Percentiles rank a stretch among this genome's conserved stretches.
Evolutionary conservation across 805 yeast species (phyloP).

Genomic region (Peterozyma xylosa): DNA sequence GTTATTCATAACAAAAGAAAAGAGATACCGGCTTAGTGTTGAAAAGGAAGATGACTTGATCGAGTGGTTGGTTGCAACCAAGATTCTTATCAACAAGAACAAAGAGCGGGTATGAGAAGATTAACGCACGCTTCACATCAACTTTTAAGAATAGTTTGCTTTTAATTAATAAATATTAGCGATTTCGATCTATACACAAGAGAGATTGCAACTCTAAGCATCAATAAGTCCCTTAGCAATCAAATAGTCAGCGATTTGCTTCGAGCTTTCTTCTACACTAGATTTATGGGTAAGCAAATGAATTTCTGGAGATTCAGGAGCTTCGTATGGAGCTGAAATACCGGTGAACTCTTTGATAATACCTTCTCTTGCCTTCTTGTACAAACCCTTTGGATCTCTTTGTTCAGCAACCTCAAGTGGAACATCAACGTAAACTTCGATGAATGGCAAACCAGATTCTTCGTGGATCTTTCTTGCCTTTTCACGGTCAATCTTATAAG

Average conservation of each 20-base stretch:
- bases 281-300: slow-evolving; percentile 67
- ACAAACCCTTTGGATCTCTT: slow-evolving; percentile 95
- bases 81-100: slow-evolving; percentile 20
- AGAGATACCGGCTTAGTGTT: slow-evolving; percentile 36
- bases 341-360: slow-evolving; percentile 93
- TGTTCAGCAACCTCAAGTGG: slow-evolving; percentile 92
- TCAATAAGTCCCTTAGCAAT: slow-evolving; percentile 19
- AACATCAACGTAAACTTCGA: slow-evolving; percentile 89
- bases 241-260: slow-evolving; percentile 62
- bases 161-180: no score
- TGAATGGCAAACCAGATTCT: slow-evolving; percentile 67
- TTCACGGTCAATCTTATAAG: slow-evolving; percentile 79
- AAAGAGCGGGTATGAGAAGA: slow-evolving; percentile 8
- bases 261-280: slow-evolving; percentile 76
- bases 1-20: slow-evolving; percentile 36
- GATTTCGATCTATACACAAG: no score
- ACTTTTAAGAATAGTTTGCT: no score
- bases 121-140: no score
- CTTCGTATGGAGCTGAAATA: slow-evolving; percentile 92
- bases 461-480: slow-evolving; percentile 81
- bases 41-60: slow-evolving; percentile 36
- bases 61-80: slow-evolving; percentile 40
- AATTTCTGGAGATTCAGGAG: slow-evolving; percentile 78
- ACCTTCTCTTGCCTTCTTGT: slow-evolving; percentile 95
- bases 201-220: background rate